Base-by-base conservation (phyloP, 1,139 yeast species). In the Saccharomyces hybrid region DNA sequence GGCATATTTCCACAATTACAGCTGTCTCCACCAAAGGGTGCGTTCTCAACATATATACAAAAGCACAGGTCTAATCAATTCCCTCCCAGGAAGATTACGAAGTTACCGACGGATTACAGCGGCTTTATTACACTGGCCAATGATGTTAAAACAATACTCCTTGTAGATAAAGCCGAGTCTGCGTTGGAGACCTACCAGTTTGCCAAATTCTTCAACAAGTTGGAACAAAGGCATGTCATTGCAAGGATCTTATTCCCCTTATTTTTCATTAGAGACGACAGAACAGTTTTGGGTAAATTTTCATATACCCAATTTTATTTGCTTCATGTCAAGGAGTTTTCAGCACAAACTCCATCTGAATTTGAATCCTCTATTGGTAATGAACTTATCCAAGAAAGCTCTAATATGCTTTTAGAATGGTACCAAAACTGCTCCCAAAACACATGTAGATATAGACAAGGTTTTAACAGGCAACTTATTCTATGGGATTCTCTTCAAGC, bases 401-500 rank as follows among this genome's bases (percentile, higher is more conserved):
- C 62, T 14, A 60, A 75, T 2, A 79, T 78, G 0, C 68, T 76
- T 26, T 80, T 80, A 64, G 89, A 85, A 56, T 73, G 78, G 62
- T 66, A 87, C 44, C 79, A 82, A 9, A 74, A 78, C 2, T 73
- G 76, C 57, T 84, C 88, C 16, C 87, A 84, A 67, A 91, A 91
- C 64, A 82, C 88, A 28, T 83, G 96, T 53, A 78, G 96, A 53
- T 93, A 88, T 65, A 80, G 96, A 59, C 96, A 89, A 65, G 76
- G 81, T 62, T 71, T 85, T 67, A 68, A 83, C 63, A 75, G 84
- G 68, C 71, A 78, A 66, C 63, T 82, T 60, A 62, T 81, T 6
- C 66, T 82, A 2, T 88, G 95, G 86, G 97, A 93, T 67, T 78
- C 89, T 2, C 72, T 89, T 38, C 97, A 91, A 66, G 95, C 85